Evolutionary conservation across 345 rosid species (phyloP).

Genomic region (Eucalyptus marginata): DNA sequence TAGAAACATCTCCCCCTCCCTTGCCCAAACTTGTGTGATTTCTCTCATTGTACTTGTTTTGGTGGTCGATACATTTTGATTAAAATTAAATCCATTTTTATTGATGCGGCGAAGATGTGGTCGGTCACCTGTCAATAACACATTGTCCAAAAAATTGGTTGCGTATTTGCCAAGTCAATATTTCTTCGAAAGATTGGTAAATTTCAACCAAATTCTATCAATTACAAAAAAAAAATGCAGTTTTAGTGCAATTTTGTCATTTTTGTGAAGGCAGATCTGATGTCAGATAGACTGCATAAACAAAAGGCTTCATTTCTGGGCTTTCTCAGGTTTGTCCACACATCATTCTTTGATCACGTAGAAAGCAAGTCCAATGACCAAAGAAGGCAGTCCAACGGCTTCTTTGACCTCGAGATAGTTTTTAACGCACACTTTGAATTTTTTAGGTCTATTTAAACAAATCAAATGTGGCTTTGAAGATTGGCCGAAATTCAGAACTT

Average conservation of each 20-base stretch:
- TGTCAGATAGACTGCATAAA: neutral
- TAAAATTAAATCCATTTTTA: neutral
- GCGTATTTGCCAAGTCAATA: neutral
- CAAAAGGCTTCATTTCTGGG: neutral
- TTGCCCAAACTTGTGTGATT: neutral
- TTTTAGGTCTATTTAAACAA: neutral
- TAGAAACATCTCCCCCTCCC: neutral
- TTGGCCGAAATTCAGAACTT: neutral
- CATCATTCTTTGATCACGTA: neutral
- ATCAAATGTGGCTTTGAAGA: neutral
- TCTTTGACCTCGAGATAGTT: neutral
- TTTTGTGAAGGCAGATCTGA: neutral
- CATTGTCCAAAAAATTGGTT: neutral
- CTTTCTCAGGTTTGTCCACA: neutral
- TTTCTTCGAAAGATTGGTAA: neutral
- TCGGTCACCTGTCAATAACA: neutral
- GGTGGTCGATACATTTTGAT: rapidly evolving
- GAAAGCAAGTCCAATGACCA: neutral
- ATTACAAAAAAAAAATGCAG: too few relatives aligned
- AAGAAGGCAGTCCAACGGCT: neutral
- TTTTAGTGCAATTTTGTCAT: neutral
- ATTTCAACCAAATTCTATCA: neutral
- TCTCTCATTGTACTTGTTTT: neutral
- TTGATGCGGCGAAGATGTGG: neutral
- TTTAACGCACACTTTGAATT: neutral